These are phyloP conservation scores for Spiraea crenata DNA, from an alignment of 331 rosid genomes.

Conservation along the genomic window DNA sequence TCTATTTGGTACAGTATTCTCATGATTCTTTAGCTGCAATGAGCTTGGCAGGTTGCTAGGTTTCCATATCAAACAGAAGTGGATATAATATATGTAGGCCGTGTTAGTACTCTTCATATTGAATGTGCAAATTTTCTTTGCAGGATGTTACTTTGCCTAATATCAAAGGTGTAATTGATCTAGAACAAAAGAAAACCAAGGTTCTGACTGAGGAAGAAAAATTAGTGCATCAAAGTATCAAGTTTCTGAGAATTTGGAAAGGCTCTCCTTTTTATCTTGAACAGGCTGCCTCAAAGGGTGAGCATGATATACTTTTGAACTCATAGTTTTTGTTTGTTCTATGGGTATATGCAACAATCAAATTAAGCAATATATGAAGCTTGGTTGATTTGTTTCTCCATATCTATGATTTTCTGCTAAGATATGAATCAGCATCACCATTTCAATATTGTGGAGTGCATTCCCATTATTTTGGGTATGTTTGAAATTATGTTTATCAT, in stretches of 20 bases:
- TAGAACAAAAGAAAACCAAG: background rate
- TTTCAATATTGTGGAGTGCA: background rate
- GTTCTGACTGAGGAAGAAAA: slow-evolving; percentile 13
- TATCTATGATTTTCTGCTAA: background rate
- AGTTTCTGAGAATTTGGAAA: background rate
- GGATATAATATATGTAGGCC: too few species aligned
- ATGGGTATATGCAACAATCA: background rate
- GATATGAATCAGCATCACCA: background rate
- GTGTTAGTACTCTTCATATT: too few species aligned
- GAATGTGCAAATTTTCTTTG: background rate
- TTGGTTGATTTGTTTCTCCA: background rate
- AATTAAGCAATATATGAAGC: background rate
- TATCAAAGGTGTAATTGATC: background rate
- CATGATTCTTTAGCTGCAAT: background rate
- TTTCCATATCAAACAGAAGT: background rate
- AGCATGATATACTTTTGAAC: background rate
- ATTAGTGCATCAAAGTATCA: background rate
- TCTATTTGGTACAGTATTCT: background rate
- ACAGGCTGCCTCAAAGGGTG: slow-evolving; percentile 4
- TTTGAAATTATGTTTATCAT: background rate
- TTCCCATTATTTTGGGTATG: background rate
- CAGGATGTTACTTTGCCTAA: slow-evolving; percentile 12
- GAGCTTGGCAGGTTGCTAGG: background rate
- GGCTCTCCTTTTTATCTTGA: slow-evolving; percentile 12
- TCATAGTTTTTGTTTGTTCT: background rate